phyloP scores from a whole-genome alignment of 2,329 filamentous ascomycete species.

The Stachybotrys chartarum region DNA sequence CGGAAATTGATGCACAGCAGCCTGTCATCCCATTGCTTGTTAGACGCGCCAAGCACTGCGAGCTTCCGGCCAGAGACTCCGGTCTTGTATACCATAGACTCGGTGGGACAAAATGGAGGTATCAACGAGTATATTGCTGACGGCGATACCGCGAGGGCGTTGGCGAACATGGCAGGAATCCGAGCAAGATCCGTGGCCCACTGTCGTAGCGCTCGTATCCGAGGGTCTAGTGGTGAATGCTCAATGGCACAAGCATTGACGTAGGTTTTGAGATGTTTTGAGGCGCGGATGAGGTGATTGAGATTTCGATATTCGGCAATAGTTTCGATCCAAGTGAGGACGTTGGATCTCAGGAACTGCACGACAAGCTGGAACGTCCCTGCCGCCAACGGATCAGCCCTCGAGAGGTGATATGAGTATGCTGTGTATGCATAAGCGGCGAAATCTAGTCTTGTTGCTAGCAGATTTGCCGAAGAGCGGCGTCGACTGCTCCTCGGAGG shows the following conservation, averaged over 20 bases:
- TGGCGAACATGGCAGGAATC: constrained; percentile 20
- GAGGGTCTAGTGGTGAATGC: constrained; percentile 8
- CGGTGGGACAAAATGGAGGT: constrained; percentile 21
- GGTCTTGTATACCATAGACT: constrained; percentile 15
- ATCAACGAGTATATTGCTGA: constrained; percentile 22
- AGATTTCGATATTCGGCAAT: constrained; percentile 9
- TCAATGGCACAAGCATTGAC: constrained; percentile 8
- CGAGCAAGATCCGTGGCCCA: constrained; percentile 23
- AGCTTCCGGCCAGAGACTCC: constrained; percentile 6
- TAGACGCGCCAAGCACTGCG: constrained; percentile 12
- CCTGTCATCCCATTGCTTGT: constrained; percentile 22
- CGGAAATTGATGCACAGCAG: constrained; percentile 19
- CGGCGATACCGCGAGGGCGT: constrained; percentile 17
- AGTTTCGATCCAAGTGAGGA: constrained; percentile 29
- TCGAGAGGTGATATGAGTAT: constrained; percentile 27
- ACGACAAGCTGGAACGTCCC: constrained; percentile 16
- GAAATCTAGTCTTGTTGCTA: constrained; percentile 9
- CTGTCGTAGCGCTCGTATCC: constrained; percentile 11
- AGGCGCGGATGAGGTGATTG: constrained; percentile 8
- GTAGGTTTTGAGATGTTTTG: constrained; percentile 12
- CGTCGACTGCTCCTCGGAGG: constrained; percentile 14
- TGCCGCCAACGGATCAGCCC: constrained; percentile 10
- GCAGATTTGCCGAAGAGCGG: constrained; percentile 2
- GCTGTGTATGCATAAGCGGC: constrained; percentile 20
- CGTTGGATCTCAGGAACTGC: constrained; percentile 22